Base-by-base conservation (phyloP, 805 yeast genomes). In the Debaryomyces tyrocola region DNA sequence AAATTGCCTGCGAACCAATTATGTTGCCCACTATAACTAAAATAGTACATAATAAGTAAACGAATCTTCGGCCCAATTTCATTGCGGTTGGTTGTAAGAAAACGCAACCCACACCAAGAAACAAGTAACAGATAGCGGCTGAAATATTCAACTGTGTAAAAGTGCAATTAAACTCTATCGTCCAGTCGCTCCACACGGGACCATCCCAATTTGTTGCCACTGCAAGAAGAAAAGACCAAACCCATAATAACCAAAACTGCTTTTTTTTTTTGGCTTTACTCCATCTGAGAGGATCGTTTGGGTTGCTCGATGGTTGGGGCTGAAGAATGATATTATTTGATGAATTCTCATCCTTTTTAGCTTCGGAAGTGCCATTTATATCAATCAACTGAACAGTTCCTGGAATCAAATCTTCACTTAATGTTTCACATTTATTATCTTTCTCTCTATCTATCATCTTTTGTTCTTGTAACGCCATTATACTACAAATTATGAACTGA, bases 381-480 rank as follows among this genome's bases (percentile, higher is more conserved):
- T 77, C 83, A 34, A 80, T 77, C 29, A 80, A 63, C 44, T 74
- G 77, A 15, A 74, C 62, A 7, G 82, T 77, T 8, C 84, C 84
- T 6, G 84, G 83, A n/a, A n/a, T n/a, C n/a, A n/a, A n/a, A n/a
- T n/a, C n/a, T n/a, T n/a, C n/a, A n/a, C n/a, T n/a, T n/a, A n/a
- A n/a, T n/a, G n/a, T n/a, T n/a, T n/a, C n/a, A n/a, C n/a, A n/a
- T n/a, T n/a, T n/a, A n/a, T n/a, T n/a, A n/a, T n/a, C n/a, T n/a
- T n/a, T n/a, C n/a, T n/a, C n/a, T n/a, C n/a, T n/a, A n/a, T n/a
- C n/a, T n/a, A n/a, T n/a, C n/a, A n/a, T n/a, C n/a, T n/a, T n/a
- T n/a, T n/a, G n/a, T n/a, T n/a, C n/a, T n/a, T n/a, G n/a, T n/a
- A n/a, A n/a, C n/a, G n/a, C n/a, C n/a, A n/a, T n/a, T n/a, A n/a